Percentiles rank a stretch among this genome's conserved stretches.
Evolutionary conservation across 1,139 yeast species (phyloP).

Genomic region (Eremothecium cymbalariae): DNA sequence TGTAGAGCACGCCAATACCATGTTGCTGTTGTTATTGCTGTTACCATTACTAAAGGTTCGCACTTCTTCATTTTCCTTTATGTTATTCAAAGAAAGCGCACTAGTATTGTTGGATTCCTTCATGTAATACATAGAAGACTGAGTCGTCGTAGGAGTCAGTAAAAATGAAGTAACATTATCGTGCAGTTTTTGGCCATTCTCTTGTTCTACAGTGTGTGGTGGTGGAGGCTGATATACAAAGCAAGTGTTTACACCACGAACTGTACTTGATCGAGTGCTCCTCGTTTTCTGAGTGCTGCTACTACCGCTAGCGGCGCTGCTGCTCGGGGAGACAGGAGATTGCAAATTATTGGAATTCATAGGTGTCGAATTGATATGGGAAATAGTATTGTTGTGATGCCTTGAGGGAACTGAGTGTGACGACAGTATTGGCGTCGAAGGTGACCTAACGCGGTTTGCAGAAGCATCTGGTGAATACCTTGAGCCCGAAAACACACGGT

Average conservation of each 20-base stretch:
- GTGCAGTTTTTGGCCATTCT: slow-evolving; percentile 10
- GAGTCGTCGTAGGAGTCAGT: slow-evolving; percentile 14
- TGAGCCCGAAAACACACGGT: not conserved
- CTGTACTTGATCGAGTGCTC: slow-evolving; percentile 14
- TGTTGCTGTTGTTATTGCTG: not conserved
- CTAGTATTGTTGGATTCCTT: slow-evolving; percentile 19
- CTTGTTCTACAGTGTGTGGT: slow-evolving; percentile 18
- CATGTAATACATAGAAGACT: slow-evolving; percentile 11
- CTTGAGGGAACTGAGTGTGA: no score
- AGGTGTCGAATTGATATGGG: no score
- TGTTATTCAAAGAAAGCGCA: slow-evolving; percentile 25
- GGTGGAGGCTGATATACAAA: slow-evolving; percentile 19
- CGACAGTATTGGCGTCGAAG: slow-evolving; percentile 21
- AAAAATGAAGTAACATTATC: slow-evolving; percentile 7
- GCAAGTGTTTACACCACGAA: slow-evolving; percentile 16
- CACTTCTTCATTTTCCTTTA: slow-evolving; percentile 28
- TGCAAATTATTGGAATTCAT: no score
- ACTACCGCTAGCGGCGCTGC: slow-evolving; percentile 12
- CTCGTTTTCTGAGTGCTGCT: slow-evolving; percentile 6
- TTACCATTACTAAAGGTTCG: slow-evolving; percentile 17
- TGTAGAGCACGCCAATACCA: not conserved
- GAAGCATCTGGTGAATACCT: not conserved
- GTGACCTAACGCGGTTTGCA: slow-evolving; percentile 17
- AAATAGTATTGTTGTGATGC: no score
- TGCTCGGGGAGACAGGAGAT: slow-evolving; percentile 1